phyloP scores from a whole-genome alignment of 306 rosid species.

The Abrus precatorius region DNA sequence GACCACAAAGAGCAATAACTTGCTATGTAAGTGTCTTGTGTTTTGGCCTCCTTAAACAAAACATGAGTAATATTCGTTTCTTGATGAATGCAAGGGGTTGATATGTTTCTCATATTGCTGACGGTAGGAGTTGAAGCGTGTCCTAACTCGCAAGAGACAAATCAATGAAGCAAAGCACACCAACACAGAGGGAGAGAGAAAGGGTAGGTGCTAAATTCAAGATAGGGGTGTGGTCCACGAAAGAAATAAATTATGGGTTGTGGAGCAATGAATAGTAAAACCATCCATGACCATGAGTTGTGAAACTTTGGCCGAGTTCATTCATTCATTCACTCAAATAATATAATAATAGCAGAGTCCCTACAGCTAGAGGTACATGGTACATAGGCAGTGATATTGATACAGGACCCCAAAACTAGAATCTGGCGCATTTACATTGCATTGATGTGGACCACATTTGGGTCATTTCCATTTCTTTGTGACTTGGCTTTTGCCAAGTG shows the following conservation, averaged over 20 bases:
- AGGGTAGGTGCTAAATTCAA: constrained; percentile 18
- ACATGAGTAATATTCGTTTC: background rate
- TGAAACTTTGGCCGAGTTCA: constrained; percentile 3
- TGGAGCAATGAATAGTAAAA: constrained; percentile 39
- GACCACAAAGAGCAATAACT: background rate
- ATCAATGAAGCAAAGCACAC: background rate
- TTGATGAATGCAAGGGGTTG: background rate
- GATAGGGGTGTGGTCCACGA: constrained; percentile 44
- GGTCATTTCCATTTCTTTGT: background rate
- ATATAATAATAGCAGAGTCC: background rate
- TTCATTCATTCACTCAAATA: background rate
- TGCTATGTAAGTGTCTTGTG: background rate
- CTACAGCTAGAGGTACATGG: constrained; percentile 30
- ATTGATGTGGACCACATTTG: constrained; percentile 36
- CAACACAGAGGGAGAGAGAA: background rate
- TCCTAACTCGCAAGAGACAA: background rate
- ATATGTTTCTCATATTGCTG: background rate
- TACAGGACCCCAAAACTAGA: background rate
- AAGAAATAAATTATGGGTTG: constrained; percentile 45
- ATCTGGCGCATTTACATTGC: background rate
- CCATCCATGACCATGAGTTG: constrained; percentile 40
- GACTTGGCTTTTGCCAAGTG: background rate
- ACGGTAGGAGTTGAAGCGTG: background rate
- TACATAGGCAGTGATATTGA: constrained; percentile 26
- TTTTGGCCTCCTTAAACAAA: background rate